Conservation (phyloP, 163 green algal species). For the Scenedesmus sp. region DNA sequence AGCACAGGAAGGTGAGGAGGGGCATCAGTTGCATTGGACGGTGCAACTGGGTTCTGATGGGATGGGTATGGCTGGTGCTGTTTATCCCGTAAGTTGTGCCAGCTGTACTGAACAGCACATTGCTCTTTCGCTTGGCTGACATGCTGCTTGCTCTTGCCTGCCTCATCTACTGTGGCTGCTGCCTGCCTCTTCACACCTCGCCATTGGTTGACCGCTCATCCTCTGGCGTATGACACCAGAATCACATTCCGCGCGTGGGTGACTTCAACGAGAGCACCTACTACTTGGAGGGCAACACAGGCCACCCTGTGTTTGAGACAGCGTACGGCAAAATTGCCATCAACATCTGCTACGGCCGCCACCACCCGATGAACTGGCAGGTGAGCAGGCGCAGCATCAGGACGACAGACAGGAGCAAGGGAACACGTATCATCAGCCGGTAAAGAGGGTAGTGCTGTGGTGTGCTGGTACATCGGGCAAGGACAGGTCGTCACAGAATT, state of each 20-base stretch:
- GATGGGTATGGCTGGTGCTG: not conserved
- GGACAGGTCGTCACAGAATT: too few relatives aligned
- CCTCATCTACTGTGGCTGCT: not conserved
- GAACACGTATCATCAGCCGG: too few relatives aligned
- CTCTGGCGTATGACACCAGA: constrained; percentile 69
- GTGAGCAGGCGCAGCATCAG: constrained; percentile 34
- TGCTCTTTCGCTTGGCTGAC: too few relatives aligned
- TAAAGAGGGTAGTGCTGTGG: too few relatives aligned
- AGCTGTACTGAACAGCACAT: too few relatives aligned
- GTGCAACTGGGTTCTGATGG: not conserved
- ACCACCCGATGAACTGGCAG: constrained; percentile 97
- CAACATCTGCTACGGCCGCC: constrained; percentile 99
- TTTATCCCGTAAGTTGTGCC: too few relatives aligned
- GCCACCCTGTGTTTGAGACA: constrained; percentile 96
- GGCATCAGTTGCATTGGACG: not conserved
- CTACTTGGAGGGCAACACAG: constrained; percentile 98
- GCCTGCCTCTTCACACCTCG: too few relatives aligned
- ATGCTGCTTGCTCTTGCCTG: not conserved
- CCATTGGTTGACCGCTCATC: too few relatives aligned
- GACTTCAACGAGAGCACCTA: constrained; percentile 99
- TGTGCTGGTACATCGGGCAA: too few relatives aligned
- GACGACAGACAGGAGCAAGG: too few relatives aligned
- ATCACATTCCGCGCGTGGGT: constrained; percentile 98
- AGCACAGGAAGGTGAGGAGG: constrained; percentile 89
- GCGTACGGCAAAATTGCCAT: constrained; percentile 91